A percentile compares a stretch with the other conserved stretches of the same genome.
Conservation (phyloP, 1,139 yeast species). For the Debaryomycetaceae sp. region DNA sequence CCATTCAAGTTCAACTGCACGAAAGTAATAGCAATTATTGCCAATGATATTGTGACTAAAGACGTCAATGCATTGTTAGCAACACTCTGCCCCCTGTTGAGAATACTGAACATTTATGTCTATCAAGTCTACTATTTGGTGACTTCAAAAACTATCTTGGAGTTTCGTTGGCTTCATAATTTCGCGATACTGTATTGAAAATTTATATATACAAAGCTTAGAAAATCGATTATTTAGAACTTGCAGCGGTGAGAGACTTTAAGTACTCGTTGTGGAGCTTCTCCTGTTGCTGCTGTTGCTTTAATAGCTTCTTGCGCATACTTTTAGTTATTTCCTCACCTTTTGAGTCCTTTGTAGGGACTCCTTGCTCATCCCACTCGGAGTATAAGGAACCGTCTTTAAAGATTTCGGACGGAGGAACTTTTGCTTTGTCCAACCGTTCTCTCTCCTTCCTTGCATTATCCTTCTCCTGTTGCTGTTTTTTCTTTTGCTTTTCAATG, state of each 20-base stretch:
- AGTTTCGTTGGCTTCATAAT: background rate
- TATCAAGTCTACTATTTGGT: background rate
- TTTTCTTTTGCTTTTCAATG: slow-evolving; percentile 39
- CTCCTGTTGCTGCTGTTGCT: slow-evolving; percentile 75
- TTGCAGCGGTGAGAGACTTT: slow-evolving; percentile 8
- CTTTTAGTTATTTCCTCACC: slow-evolving; percentile 92
- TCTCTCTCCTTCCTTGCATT: slow-evolving; percentile 63
- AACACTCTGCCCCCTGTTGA: slow-evolving; percentile 47
- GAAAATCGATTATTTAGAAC: background rate
- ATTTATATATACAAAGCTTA: background rate
- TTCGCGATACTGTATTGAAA: background rate
- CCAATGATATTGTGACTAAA: slow-evolving; percentile 41
- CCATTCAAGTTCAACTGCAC: slow-evolving; percentile 44
- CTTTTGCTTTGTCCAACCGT: slow-evolving; percentile 63
- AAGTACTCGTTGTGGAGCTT: slow-evolving; percentile 72
- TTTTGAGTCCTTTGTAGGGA: slow-evolving; percentile 71
- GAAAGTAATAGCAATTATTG: slow-evolving; percentile 47
- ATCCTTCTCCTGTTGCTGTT: slow-evolving; percentile 34
- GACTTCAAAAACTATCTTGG: background rate
- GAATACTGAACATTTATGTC: slow-evolving; percentile 35
- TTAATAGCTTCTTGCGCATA: slow-evolving; percentile 72
- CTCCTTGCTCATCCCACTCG: slow-evolving; percentile 81
- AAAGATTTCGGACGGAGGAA: slow-evolving; percentile 73
- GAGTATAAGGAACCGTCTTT: slow-evolving; percentile 51
- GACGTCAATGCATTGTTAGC: slow-evolving; percentile 57